A percentile compares a stretch with the other conserved stretches of the same genome.
phyloP scores from a whole-genome alignment of 352 stramenopile species.

The Elongisporangium undulatum region DNA sequence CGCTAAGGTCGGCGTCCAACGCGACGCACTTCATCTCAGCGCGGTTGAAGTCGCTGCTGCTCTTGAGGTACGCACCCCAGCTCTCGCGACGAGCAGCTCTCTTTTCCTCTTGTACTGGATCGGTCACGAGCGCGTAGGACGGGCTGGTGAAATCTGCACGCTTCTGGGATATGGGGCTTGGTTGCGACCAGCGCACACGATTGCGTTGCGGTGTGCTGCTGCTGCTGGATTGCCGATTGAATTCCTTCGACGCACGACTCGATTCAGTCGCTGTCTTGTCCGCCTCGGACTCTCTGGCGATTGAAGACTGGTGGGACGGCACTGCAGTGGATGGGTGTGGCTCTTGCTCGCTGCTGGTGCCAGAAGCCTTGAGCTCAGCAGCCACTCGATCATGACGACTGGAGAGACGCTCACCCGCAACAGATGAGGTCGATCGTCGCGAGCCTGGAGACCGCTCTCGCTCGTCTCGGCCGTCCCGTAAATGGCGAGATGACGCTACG shows the following conservation, averaged over 20 bases:
- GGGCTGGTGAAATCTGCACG: not conserved
- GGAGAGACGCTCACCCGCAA: not conserved
- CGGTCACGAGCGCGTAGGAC: slow-evolving; percentile 3
- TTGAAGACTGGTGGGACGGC: not conserved
- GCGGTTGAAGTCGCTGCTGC: slow-evolving; percentile 46
- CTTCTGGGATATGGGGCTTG: not conserved
- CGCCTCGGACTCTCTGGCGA: not conserved
- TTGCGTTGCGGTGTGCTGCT: not conserved
- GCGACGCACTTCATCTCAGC: slow-evolving; percentile 52
- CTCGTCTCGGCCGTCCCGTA: too few relatives aligned
- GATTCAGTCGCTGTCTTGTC: not conserved
- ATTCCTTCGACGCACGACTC: not conserved
- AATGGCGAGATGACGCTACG: not conserved
- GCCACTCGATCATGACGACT: not conserved
- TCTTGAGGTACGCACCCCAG: slow-evolving; percentile 47
- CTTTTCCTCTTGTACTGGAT: slow-evolving; percentile 33
- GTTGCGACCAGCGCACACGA: slow-evolving; percentile 1
- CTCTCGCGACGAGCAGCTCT: slow-evolving; percentile 35
- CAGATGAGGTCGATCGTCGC: not conserved
- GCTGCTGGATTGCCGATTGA: not conserved
- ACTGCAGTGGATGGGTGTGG: not conserved
- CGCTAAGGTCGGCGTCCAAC: slow-evolving; percentile 42
- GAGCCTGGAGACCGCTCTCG: not conserved
- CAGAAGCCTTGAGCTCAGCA: not conserved
- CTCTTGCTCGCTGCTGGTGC: not conserved